Evolutionary conservation across 768 basidiomycete genomes (phyloP).

Genomic region (Amanita exitialis): DNA sequence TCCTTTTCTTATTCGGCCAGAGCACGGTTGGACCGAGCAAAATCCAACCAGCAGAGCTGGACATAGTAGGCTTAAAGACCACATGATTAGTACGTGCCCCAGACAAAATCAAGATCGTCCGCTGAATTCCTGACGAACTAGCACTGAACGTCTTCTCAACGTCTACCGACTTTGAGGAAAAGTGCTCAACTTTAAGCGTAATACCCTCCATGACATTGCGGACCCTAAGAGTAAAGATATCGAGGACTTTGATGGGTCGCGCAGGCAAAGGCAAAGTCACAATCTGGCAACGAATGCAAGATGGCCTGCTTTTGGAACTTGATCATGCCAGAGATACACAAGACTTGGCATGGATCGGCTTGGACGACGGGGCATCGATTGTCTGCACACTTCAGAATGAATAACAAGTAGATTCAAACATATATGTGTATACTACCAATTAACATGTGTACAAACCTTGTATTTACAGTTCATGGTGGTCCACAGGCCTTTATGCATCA

Average conservation of each 20-base stretch:
- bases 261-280: constrained; percentile 23
- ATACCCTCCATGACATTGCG: constrained; percentile 63
- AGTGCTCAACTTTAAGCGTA: not conserved
- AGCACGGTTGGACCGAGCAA: constrained; percentile 45
- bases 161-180: not conserved
- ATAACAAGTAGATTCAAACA: constrained; percentile 3
- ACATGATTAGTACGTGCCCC: constrained; percentile 43
- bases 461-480: not conserved
- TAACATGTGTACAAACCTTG: not conserved
- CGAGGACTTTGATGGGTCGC: constrained; percentile 32
- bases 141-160: not conserved
- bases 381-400: constrained; percentile 19
- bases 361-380: constrained; percentile 43
- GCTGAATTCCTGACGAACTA: not conserved
- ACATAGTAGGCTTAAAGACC: constrained; percentile 47
- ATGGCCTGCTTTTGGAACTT: constrained; percentile 37
- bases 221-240: constrained; percentile 52
- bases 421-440: not conserved
- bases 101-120: not conserved
- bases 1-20: constrained; percentile 22
- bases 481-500: not conserved
- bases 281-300: constrained; percentile 49
- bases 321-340: constrained; percentile 35
- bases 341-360: constrained; percentile 62
- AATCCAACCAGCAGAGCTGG: constrained; percentile 15